Evolutionary conservation across 805 yeast genomes (phyloP).

Genomic region (Kodamaea jinghongensis): DNA sequence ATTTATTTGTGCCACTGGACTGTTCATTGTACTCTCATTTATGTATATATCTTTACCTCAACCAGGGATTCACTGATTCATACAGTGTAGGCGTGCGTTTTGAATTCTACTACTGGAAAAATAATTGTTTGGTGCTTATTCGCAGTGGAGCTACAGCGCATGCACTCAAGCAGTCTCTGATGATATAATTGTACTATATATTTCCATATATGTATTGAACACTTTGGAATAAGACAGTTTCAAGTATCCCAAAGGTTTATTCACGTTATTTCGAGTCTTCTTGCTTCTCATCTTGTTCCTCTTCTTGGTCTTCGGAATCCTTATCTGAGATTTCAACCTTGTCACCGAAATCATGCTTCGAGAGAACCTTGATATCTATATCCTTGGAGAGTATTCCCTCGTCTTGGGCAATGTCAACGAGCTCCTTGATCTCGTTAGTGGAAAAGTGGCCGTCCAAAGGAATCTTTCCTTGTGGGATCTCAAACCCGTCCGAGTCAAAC

Average conservation of each 20-base stretch:
- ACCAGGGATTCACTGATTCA: too few species aligned
- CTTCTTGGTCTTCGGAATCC: constrained; percentile 1
- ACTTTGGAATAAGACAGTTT: too few species aligned
- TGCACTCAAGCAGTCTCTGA: too few species aligned
- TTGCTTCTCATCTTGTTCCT: background rate
- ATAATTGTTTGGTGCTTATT: too few species aligned
- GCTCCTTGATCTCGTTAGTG: constrained; percentile 28
- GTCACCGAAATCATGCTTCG: constrained; percentile 26
- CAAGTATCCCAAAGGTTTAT: too few species aligned
- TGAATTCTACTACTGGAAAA: too few species aligned
- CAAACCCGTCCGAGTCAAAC: constrained; percentile 32
- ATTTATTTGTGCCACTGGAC: background rate
- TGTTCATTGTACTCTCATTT: too few species aligned
- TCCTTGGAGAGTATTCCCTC: constrained; percentile 27
- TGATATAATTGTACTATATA: too few species aligned
- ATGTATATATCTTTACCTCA: too few species aligned
- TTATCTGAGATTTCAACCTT: constrained; percentile 21
- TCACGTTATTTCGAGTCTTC: background rate
- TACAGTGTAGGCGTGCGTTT: too few species aligned
- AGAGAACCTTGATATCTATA: constrained; percentile 26
- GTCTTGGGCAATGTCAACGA: constrained; percentile 30
- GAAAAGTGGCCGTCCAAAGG: constrained; percentile 43
- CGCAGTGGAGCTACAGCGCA: too few species aligned
- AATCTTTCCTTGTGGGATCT: constrained; percentile 35
- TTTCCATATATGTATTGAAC: too few species aligned